phyloP scores from a whole-genome alignment of 2,329 filamentous ascomycete genomes.

The Beauveria sp. region DNA sequence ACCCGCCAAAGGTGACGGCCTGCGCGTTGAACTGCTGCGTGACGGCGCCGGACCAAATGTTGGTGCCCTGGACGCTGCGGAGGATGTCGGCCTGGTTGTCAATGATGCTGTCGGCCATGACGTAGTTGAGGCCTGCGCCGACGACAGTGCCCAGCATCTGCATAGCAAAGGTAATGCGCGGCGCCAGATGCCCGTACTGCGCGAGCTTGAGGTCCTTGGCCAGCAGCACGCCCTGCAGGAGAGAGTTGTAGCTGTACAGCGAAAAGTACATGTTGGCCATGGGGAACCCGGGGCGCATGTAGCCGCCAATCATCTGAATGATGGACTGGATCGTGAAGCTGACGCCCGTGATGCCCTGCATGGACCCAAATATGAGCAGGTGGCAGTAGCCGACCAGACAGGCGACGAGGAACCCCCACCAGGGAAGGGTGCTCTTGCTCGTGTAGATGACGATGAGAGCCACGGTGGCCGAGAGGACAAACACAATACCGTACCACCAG shows the following conservation, averaged over 20 bases:
- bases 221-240: conserved; percentile 24
- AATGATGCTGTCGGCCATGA: conserved; percentile 38
- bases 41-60: conserved; percentile 37
- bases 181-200: conserved; percentile 22
- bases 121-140: conserved; percentile 36
- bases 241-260: conserved; percentile 25
- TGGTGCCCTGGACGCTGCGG: conserved; percentile 29
- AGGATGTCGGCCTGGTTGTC: conserved; percentile 33
- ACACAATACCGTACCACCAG: conserved; percentile 32
- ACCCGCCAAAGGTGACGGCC: conserved; percentile 20
- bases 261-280: conserved; percentile 39
- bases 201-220: conserved; percentile 23
- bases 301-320: conserved; percentile 40
- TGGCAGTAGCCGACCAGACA: conserved; percentile 27
- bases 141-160: conserved; percentile 34
- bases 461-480: conserved; percentile 26
- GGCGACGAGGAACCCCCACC: conserved; percentile 35
- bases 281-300: conserved; percentile 33
- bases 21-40: conserved; percentile 38
- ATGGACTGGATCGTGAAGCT: conserved; percentile 29
- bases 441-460: conserved; percentile 31
- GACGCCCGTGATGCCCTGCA: conserved; percentile 31
- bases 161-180: conserved; percentile 16
- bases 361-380: conserved; percentile 32
- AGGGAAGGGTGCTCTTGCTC: conserved; percentile 18